Percentiles rank a stretch among this genome's conserved stretches.
Evolutionary conservation across 73 alveolate genomes (phyloP).

Genomic region (Halteria grandinella): DNA sequence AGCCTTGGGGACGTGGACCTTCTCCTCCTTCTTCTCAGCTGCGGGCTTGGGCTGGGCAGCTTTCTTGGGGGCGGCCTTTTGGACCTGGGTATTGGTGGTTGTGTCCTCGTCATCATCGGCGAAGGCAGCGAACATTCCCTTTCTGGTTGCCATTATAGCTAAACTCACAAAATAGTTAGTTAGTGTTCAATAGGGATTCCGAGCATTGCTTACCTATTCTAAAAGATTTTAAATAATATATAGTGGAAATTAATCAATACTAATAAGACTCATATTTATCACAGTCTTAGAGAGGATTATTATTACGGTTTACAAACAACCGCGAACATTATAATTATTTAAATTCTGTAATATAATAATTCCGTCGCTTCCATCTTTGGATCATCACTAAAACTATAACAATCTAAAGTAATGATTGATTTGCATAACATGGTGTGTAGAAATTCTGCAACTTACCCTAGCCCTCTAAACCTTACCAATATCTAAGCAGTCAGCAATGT

Average conservation of each 20-base stretch:
- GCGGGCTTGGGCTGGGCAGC: too few species aligned
- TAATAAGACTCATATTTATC: too few species aligned
- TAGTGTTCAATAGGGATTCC: not conserved
- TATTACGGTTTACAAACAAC: not conserved
- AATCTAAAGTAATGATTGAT: not conserved
- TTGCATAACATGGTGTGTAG: too few species aligned
- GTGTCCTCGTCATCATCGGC: slow-evolving; percentile 42
- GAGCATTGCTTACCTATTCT: too few species aligned
- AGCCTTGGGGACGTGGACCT: too few species aligned
- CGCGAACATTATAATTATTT: not conserved
- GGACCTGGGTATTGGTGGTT: slow-evolving; percentile 11
- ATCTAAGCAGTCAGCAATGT: slow-evolving; percentile 26
- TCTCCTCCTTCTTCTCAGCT: too few species aligned
- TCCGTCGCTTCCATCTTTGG: not conserved
- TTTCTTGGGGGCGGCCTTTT: slow-evolving; percentile 11
- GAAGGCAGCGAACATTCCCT: not conserved
- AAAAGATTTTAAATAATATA: slow-evolving; percentile 22
- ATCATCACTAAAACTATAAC: not conserved
- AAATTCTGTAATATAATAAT: not conserved
- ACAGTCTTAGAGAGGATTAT: not conserved
- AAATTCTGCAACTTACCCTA: too few species aligned
- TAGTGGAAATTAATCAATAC: not conserved
- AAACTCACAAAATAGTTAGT: not conserved
- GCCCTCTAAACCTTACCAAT: not conserved
- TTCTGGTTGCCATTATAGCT: slow-evolving; percentile 27